A percentile compares a stretch with the other conserved stretches of the same genome.
Evolutionary conservation across 1,139 yeast genomes (phyloP).

Genomic region (Kodamaea suecica): DNA sequence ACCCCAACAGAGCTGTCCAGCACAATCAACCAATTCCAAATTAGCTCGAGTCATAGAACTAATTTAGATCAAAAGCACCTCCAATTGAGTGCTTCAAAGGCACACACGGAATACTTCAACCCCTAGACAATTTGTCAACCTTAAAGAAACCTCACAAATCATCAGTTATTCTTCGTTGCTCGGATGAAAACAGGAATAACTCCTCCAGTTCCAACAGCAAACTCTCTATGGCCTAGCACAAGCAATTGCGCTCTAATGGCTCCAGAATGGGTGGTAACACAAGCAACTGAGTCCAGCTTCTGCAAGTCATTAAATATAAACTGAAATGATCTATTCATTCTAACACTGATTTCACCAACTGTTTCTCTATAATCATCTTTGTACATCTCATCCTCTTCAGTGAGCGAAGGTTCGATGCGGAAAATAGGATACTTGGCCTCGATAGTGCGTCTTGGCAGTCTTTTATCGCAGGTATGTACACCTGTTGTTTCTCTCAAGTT

Average conservation of each 20-base stretch:
- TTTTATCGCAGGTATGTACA: slow-evolving; percentile 43
- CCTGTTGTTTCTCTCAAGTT: slow-evolving; percentile 44
- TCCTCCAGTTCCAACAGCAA: slow-evolving; percentile 46
- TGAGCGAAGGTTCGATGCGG: slow-evolving; percentile 41
- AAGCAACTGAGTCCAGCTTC: slow-evolving; percentile 22
- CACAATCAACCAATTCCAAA: no score
- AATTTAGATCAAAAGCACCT: no score
- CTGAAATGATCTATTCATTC: slow-evolving; percentile 38
- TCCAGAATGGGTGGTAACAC: slow-evolving; percentile 40
- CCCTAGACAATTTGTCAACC: no score
- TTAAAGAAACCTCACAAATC: no score
- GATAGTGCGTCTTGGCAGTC: slow-evolving; percentile 33
- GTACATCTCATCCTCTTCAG: slow-evolving; percentile 39
- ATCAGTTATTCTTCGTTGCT: slow-evolving; percentile 21
- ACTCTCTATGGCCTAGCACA: slow-evolving; percentile 40
- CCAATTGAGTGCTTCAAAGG: no score
- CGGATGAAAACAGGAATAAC: slow-evolving; percentile 44
- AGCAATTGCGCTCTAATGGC: slow-evolving; percentile 39
- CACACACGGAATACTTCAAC: no score
- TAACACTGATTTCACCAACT: slow-evolving; percentile 38
- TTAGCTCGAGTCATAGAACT: no score
- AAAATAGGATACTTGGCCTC: slow-evolving; percentile 28
- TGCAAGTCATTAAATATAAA: slow-evolving; percentile 26
- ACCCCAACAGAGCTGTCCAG: no score
- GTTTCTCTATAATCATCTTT: slow-evolving; percentile 39